phyloP scores from a whole-genome alignment of 2,329 filamentous ascomycete genomes.

The Cladosporium sp. region DNA sequence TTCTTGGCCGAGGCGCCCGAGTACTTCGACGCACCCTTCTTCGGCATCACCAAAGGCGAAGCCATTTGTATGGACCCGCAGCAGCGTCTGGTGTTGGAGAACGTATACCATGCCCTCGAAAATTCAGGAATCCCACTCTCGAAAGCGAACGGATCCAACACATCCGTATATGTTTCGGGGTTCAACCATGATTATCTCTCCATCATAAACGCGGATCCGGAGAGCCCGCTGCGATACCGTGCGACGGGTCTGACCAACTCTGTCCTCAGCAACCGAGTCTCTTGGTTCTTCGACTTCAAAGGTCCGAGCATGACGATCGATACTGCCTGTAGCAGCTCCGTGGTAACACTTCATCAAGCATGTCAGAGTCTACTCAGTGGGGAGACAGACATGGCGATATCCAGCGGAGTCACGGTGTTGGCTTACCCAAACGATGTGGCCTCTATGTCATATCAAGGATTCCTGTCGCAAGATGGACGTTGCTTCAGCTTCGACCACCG shows the following conservation, averaged over 20 bases:
- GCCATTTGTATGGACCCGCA: constrained; percentile 33
- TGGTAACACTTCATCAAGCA: constrained; percentile 22
- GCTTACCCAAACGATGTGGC: constrained; percentile 13
- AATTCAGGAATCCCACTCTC: constrained; percentile 19
- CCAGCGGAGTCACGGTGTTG: constrained; percentile 13
- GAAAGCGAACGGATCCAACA: constrained; percentile 20
- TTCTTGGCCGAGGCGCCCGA: constrained; percentile 28
- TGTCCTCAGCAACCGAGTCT: constrained; percentile 22
- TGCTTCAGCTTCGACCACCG: constrained; percentile 34
- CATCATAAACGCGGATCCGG: constrained; percentile 27
- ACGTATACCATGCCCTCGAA: constrained; percentile 21
- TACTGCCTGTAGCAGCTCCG: constrained; percentile 19
- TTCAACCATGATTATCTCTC: constrained; percentile 26
- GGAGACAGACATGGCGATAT: constrained; percentile 20
- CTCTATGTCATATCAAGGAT: constrained; percentile 22
- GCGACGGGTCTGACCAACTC: constrained; percentile 24
- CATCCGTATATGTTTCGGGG: constrained; percentile 27
- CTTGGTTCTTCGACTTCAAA: constrained; percentile 23
- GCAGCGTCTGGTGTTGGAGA: constrained; percentile 30
- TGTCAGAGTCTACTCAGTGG: constrained; percentile 18
- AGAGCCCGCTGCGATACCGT: constrained; percentile 25
- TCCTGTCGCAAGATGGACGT: constrained; percentile 36
- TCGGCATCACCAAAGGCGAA: constrained; percentile 27
- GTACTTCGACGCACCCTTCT: constrained; percentile 31
- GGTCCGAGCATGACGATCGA: constrained; percentile 25